These are phyloP conservation scores for Xanthoparmelia taractica DNA, from an alignment of 495 filamentous ascomycete species.

Conservation along the genomic window DNA sequence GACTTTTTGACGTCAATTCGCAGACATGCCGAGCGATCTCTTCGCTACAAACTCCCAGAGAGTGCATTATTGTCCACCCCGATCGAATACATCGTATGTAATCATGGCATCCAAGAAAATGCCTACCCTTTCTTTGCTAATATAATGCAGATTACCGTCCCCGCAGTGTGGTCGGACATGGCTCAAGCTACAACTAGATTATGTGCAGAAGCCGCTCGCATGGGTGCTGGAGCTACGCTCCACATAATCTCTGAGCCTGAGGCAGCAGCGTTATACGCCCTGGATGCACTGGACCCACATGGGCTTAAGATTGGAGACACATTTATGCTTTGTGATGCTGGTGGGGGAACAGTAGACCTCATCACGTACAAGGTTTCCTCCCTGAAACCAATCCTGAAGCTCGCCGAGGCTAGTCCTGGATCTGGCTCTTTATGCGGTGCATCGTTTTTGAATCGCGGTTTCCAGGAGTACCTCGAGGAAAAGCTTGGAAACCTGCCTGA, in stretches of 20 bases:
- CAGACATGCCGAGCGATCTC: constrained; percentile 25
- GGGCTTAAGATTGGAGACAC: constrained; percentile 56
- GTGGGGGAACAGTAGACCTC: constrained; percentile 68
- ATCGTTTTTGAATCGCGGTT: constrained; percentile 62
- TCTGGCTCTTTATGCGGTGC: constrained; percentile 60
- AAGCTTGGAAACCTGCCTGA: constrained; percentile 52
- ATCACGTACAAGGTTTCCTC: constrained; percentile 44
- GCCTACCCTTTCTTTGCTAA: not conserved
- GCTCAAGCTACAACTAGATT: constrained; percentile 60
- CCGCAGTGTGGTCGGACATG: constrained; percentile 64
- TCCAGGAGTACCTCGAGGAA: constrained; percentile 57
- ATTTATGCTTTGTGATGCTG: constrained; percentile 68
- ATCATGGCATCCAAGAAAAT: not conserved
- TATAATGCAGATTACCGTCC: constrained; percentile 39
- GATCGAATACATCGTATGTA: constrained; percentile 50
- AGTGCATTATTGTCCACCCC: constrained; percentile 53
- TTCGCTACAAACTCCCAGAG: constrained; percentile 46
- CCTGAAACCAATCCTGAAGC: constrained; percentile 36
- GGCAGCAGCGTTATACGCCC: constrained; percentile 65
- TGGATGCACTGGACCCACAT: constrained; percentile 61
- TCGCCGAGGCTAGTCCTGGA: constrained; percentile 59
- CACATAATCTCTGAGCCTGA: constrained; percentile 69
- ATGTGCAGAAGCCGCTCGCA: constrained; percentile 60
- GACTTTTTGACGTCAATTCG: constrained; percentile 52
- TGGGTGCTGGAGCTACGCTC: constrained; percentile 52